phyloP scores from a whole-genome alignment of 2,329 filamentous ascomycete genomes.

The Aspergillus sp. region DNA sequence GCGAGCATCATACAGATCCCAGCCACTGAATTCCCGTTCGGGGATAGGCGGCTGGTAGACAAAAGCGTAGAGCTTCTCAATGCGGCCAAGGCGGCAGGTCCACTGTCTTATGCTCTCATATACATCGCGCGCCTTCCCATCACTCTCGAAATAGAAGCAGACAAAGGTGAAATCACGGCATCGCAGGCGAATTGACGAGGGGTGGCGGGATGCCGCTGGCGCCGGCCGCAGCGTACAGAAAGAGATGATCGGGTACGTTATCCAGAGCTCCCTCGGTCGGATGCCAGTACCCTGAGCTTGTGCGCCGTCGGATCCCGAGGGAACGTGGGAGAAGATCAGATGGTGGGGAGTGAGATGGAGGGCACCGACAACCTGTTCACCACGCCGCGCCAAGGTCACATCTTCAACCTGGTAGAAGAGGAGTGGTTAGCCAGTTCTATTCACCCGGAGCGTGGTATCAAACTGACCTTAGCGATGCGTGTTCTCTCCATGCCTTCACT shows the following conservation, averaged over 20 bases:
- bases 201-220: slow-evolving; percentile 57
- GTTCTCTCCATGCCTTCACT: slow-evolving; percentile 35
- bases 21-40: slow-evolving; percentile 68
- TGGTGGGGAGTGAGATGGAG: slow-evolving; percentile 56
- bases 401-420: slow-evolving; percentile 38
- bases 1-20: slow-evolving; percentile 74
- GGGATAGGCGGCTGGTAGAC: slow-evolving; percentile 64
- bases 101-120: slow-evolving; percentile 77
- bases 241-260: slow-evolving; percentile 86
- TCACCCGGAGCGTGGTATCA: slow-evolving; percentile 3
- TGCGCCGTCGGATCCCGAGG: slow-evolving; percentile 31
- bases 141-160: slow-evolving; percentile 74
- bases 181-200: slow-evolving; percentile 74
- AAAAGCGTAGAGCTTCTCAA: slow-evolving; percentile 90
- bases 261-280: slow-evolving; percentile 68
- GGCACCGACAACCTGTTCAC: slow-evolving; percentile 49
- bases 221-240: slow-evolving; percentile 70
- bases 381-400: slow-evolving; percentile 50
- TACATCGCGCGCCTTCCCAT: slow-evolving; percentile 66
- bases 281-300: slow-evolving; percentile 32
- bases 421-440: not conserved
- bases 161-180: slow-evolving; percentile 92
- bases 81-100: slow-evolving; percentile 69
- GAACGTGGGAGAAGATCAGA: slow-evolving; percentile 53
- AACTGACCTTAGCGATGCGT: slow-evolving; percentile 34